phyloP scores from a whole-genome alignment of 495 filamentous ascomycete genomes.

The Ascodesmis nigricans region DNA sequence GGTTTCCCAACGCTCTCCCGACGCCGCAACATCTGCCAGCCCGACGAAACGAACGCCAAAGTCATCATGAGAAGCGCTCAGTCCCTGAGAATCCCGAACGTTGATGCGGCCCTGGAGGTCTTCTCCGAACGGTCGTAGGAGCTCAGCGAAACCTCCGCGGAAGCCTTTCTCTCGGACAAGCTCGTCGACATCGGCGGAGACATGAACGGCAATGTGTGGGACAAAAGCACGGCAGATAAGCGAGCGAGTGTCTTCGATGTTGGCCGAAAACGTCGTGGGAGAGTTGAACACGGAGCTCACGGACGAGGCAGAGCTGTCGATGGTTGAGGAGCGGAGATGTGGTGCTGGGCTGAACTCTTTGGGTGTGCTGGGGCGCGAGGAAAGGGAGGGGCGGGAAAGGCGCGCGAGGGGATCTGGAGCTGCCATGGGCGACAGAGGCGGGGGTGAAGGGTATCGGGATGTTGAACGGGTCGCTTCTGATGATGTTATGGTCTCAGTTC shows the following conservation, averaged over 20 bases:
- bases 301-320: neutral
- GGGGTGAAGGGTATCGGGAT: too few species aligned
- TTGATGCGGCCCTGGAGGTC: conserved; percentile 66
- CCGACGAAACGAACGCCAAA: conserved; percentile 69
- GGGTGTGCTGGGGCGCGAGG: too few species aligned
- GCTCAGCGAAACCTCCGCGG: conserved; percentile 53
- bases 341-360: neutral
- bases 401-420: too few species aligned
- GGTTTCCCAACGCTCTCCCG: conserved; percentile 17
- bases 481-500: too few species aligned
- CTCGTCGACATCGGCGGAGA: conserved; percentile 62
- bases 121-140: conserved; percentile 85
- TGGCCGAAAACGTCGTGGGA: too few species aligned
- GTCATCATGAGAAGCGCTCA: conserved; percentile 64
- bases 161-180: conserved; percentile 73
- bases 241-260: conserved; percentile 10
- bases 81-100: conserved; percentile 70
- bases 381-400: too few species aligned
- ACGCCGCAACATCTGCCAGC: conserved; percentile 33
- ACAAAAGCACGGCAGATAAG: conserved; percentile 67
- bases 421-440: too few species aligned
- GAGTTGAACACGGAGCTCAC: conserved; percentile 3
- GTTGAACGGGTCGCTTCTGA: too few species aligned
- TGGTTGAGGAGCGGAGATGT: neutral
- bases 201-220: conserved; percentile 64